Percentiles rank a stretch among this genome's conserved stretches.
Evolutionary conservation across 208 protist genomes (phyloP).

Genomic region (Trypanosoma lewisi): DNA sequence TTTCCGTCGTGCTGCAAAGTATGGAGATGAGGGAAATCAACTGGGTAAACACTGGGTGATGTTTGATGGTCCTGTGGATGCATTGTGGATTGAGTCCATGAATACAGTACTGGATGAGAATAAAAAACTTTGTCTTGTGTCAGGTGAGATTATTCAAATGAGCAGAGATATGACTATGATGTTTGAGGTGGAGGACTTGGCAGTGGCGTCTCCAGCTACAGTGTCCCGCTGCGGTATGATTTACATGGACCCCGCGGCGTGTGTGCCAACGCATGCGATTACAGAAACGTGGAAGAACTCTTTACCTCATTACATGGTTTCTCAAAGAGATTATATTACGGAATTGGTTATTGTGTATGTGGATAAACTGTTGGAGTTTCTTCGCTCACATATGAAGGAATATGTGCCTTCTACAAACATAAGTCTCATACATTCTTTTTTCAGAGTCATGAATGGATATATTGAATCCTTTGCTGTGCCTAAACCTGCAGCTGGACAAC

Average conservation of each 20-base stretch:
- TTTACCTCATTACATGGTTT: slow-evolving; percentile 78
- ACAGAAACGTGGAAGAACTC: slow-evolving; percentile 85
- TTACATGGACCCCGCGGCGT: slow-evolving; percentile 95
- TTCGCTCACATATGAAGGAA: slow-evolving; percentile 83
- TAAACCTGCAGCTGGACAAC: slow-evolving; percentile 32
- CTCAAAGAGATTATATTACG: slow-evolving; percentile 52
- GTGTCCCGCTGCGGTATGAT: slow-evolving; percentile 98
- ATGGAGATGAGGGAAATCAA: slow-evolving; percentile 82
- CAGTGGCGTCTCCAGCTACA: slow-evolving; percentile 96
- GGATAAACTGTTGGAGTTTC: slow-evolving; percentile 73
- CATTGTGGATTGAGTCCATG: slow-evolving; percentile 96
- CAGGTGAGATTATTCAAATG: slow-evolving; percentile 95
- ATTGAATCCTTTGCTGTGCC: slow-evolving; percentile 53
- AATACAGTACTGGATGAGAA: slow-evolving; percentile 95
- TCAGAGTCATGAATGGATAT: slow-evolving; percentile 93
- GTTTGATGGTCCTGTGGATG: slow-evolving; percentile 97
- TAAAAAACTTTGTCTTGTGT: slow-evolving; percentile 96
- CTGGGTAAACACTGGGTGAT: slow-evolving; percentile 95
- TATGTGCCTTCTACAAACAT: slow-evolving; percentile 93
- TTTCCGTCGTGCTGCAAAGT: slow-evolving; percentile 90
- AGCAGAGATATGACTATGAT: slow-evolving; percentile 96
- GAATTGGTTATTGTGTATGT: slow-evolving; percentile 82
- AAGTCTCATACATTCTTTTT: slow-evolving; percentile 90
- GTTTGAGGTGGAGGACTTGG: slow-evolving; percentile 97
- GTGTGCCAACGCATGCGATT: slow-evolving; percentile 65